Conservation (phyloP, 768 basidiomycete genomes). For the Termitomyces sp. region DNA sequence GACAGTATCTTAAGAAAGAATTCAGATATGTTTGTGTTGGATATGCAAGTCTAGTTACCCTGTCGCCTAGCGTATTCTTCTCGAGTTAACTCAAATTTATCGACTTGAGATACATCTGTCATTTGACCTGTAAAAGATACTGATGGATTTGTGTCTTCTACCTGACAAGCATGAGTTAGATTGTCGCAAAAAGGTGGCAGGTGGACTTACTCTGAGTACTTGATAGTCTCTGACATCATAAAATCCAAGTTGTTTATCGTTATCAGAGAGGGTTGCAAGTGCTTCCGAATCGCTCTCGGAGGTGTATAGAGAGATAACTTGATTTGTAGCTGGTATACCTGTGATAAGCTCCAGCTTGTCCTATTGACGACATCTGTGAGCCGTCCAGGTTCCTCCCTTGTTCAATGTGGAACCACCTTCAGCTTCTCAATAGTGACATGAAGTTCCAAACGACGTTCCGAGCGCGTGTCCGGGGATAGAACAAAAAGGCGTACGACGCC, state of each 20-base stretch:
- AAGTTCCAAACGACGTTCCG: slow-evolving; percentile 81
- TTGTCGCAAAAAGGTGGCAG: background rate
- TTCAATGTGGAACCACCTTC: slow-evolving; percentile 48
- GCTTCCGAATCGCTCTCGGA: slow-evolving; percentile 48
- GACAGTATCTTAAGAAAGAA: slow-evolving; percentile 63
- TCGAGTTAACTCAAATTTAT: slow-evolving; percentile 87
- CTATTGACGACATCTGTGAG: slow-evolving; percentile 27
- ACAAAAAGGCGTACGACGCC: slow-evolving; percentile 51
- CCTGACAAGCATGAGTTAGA: slow-evolving; percentile 32
- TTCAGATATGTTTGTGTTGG: background rate
- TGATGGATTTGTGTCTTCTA: slow-evolving; percentile 73
- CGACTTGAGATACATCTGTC: slow-evolving; percentile 78
- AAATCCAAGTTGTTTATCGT: slow-evolving; percentile 60
- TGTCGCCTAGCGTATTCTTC: slow-evolving; percentile 76
- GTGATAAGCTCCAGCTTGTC: slow-evolving; percentile 85
- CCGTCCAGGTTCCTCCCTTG: background rate
- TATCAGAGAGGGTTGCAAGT: slow-evolving; percentile 58
- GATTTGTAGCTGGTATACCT: slow-evolving; percentile 77
- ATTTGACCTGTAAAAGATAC: slow-evolving; percentile 77
- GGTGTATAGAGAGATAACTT: slow-evolving; percentile 59
- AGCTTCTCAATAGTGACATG: slow-evolving; percentile 71
- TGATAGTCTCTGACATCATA: slow-evolving; percentile 77
- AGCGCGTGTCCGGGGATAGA: slow-evolving; percentile 82
- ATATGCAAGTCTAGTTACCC: slow-evolving; percentile 43
- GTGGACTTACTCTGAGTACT: slow-evolving; percentile 63